Conservation (phyloP, 768 basidiomycete species). For the Mycena rosella region DNA sequence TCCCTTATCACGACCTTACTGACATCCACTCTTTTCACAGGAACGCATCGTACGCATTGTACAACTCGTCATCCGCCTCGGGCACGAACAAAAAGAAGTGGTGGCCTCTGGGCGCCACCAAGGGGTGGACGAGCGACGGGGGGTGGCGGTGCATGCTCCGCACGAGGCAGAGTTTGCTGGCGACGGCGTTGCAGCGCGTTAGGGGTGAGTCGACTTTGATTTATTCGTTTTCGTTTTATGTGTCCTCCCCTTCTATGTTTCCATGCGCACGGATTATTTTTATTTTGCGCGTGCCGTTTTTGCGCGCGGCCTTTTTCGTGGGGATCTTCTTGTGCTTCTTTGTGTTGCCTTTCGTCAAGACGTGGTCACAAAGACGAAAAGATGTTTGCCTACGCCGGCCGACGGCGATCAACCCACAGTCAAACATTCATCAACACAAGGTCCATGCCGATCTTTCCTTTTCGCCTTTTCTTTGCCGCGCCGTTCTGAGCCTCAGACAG, state of each 20-base stretch:
- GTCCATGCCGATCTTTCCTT: no score
- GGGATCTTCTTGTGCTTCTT: no score
- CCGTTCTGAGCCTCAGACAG: no score
- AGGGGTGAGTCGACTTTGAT: background rate
- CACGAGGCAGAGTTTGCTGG: no score
- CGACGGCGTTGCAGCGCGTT: background rate
- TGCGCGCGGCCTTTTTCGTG: background rate
- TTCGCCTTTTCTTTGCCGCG: no score
- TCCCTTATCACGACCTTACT: no score
- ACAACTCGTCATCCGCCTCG: no score
- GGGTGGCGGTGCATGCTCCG: background rate
- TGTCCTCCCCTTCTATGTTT: background rate
- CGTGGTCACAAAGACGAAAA: constrained; percentile 1
- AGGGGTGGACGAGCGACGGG: no score
- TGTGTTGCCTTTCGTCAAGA: no score
- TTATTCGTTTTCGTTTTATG: background rate
- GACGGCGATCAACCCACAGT: constrained; percentile 3
- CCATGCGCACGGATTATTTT: background rate
- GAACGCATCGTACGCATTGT: no score
- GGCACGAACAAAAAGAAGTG: background rate
- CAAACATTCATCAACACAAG: background rate
- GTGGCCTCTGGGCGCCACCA: background rate
- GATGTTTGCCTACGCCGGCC: background rate
- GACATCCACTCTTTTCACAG: no score
- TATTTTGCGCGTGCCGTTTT: no score